Evolutionary conservation across 306 rosid genomes (phyloP).

Genomic region (Rubus parviflorus): DNA sequence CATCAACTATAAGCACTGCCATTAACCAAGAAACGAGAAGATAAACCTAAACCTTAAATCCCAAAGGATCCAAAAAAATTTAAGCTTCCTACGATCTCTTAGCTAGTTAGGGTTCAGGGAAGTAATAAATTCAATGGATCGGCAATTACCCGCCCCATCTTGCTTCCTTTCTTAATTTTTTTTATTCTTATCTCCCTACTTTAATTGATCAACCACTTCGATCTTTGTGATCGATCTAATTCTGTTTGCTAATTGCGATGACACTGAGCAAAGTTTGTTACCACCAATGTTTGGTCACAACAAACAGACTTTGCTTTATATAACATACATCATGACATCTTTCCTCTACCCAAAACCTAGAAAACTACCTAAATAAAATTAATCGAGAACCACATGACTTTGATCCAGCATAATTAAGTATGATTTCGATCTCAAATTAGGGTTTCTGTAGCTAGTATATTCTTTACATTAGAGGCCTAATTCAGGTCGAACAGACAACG

Average conservation of each 20-base stretch:
- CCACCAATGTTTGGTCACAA: neutral
- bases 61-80: neutral
- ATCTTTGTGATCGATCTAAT: neutral
- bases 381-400: neutral
- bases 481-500: slow-evolving; percentile 49
- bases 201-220: neutral
- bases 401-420: neutral
- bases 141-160: neutral
- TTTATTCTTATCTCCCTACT: neutral
- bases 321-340: too few relatives aligned
- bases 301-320: neutral
- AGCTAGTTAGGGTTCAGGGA: neutral
- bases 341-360: neutral
- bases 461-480: neutral
- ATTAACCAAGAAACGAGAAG: neutral
- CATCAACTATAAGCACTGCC: neutral
- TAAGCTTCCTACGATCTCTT: neutral
- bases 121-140: neutral
- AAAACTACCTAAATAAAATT: neutral
- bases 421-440: neutral
- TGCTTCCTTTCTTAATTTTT: neutral
- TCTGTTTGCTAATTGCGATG: neutral
- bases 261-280: neutral
- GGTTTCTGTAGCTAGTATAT: neutral
- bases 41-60: neutral